Evolutionary conservation across 2,329 filamentous ascomycete species (phyloP).

Genomic region (Trichoderma simmonsii): DNA sequence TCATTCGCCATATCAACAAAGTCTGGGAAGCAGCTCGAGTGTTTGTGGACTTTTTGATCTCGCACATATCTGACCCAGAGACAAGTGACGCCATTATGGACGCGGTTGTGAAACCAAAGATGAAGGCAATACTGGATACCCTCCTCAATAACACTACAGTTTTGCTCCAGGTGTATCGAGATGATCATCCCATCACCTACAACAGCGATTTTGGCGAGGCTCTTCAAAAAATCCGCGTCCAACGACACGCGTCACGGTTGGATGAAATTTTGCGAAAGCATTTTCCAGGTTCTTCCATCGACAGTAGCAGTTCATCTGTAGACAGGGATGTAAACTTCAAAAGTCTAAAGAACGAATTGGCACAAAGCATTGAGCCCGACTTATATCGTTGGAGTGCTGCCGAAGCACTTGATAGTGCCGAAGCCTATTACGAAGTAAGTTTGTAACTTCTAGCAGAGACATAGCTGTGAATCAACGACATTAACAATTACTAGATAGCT

Average conservation of each 20-base stretch:
- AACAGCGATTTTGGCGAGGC: constrained; percentile 45
- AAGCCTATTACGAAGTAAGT: constrained; percentile 41
- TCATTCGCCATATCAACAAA: constrained; percentile 24
- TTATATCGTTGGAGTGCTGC: constrained; percentile 31
- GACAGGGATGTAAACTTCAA: too few relatives aligned
- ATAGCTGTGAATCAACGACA: background rate
- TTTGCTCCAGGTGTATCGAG: constrained; percentile 43
- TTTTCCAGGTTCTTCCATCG: background rate
- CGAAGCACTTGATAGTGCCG: constrained; percentile 37
- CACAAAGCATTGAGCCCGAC: constrained; percentile 20
- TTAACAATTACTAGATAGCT: constrained; percentile 20
- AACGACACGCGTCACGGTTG: constrained; percentile 1
- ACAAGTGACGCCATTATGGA: constrained; percentile 20
- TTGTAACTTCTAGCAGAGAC: background rate
- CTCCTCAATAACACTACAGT: constrained; percentile 42
- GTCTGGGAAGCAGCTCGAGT: constrained; percentile 21
- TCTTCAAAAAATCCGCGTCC: constrained; percentile 30
- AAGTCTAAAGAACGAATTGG: background rate
- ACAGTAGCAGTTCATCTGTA: background rate
- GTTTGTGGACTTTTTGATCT: constrained; percentile 12
- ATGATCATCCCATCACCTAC: constrained; percentile 52
- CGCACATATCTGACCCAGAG: constrained; percentile 21
- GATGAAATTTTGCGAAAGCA: background rate
- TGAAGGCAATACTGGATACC: constrained; percentile 22
- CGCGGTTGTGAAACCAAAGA: constrained; percentile 20